Evolutionary conservation across 345 rosid species (phyloP), one percentile per base, ranked within the genome.

Genomic region (Bruguiera gymnorhiza): DNA sequence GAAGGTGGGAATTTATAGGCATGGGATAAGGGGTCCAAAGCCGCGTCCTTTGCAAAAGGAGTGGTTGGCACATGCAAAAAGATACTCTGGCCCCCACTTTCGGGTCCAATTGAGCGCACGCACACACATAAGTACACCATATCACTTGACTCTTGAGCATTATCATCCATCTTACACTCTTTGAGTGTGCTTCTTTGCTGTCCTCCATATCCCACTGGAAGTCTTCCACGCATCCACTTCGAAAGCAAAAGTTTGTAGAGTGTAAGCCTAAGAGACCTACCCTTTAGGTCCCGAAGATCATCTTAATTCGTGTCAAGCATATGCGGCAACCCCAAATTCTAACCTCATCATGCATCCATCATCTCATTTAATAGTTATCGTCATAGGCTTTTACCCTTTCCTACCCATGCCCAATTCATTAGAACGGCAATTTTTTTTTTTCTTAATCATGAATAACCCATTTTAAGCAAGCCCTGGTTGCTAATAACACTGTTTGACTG

Each of bases 101-200:
- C 60, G 15, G 29, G 13, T 27, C 30, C 60, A 56, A 10, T 56
- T 9, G 16, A 56, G 8, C 9, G 20, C 24, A 55, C 15, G 8
- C 27, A 23, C 59, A 8, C 29, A 4, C 27, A 55, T 13, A 56
- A 24, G 29, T 56, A 56, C 60, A 56, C 60, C 24, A 24, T 27
- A 24, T 56, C 60, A 10, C 18, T 24, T 24, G 60, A 56, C 29
- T 56, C 13, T 21, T 15, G 16, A 56, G 30, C 29, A 24, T 24
- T 24, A 24, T 24, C 50, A 11, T 10, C 48, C 50, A 43, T 24
- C 60, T 56, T 1, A 56, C 60, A 27, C 60, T 56, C 60, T 21
- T 27, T 15, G 60, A 56, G 60, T 56, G 31, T 56, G 60, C 60
- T 10, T 23, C 26, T 56, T 56, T 24, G 60, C 60, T 56, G 60